These are phyloP conservation scores for Saturnispora halmiae DNA, from an alignment of 805 yeast species.

Conservation along the genomic window DNA sequence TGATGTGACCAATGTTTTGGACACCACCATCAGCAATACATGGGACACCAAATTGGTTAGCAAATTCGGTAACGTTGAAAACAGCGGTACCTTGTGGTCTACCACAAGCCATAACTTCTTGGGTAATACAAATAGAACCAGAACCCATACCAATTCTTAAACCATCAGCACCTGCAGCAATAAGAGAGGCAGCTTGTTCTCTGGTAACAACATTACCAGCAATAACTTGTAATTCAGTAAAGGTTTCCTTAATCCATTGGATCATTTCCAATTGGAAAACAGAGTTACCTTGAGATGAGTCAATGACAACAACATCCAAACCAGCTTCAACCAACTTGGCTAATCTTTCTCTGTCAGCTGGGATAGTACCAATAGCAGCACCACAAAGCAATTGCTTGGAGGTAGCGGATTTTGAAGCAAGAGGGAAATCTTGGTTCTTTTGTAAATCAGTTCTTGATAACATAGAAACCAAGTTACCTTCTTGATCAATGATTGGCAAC, in stretches of 20 bases:
- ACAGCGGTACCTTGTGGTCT: slow-evolving; percentile 99
- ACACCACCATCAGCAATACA: slow-evolving; percentile 99
- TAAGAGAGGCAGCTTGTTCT: slow-evolving; percentile 95
- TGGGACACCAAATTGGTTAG: slow-evolving; percentile 93
- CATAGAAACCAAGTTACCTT: slow-evolving; percentile 73
- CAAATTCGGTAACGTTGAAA: slow-evolving; percentile 86
- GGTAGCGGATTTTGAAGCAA: slow-evolving; percentile 85
- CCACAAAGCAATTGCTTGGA: slow-evolving; percentile 97
- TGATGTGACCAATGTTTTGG: slow-evolving; percentile 96
- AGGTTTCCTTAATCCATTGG: slow-evolving; percentile 75
- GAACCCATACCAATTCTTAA: slow-evolving; percentile 99
- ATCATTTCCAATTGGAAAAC: slow-evolving; percentile 90
- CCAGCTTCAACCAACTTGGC: slow-evolving; percentile 86
- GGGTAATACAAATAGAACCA: slow-evolving; percentile 98
- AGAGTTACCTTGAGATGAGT: slow-evolving; percentile 97
- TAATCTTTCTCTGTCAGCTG: slow-evolving; percentile 80
- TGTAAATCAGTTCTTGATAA: slow-evolving; percentile 93
- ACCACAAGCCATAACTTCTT: slow-evolving; percentile 99
- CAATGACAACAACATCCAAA: slow-evolving; percentile 89
- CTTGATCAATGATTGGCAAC: slow-evolving; percentile 79
- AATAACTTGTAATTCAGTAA: slow-evolving; percentile 76
- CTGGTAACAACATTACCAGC: slow-evolving; percentile 99
- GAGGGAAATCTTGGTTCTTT: slow-evolving; percentile 88
- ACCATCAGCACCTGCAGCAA: slow-evolving; percentile 95
- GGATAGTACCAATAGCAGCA: slow-evolving; percentile 96